A percentile compares a stretch with the other conserved stretches of the same genome.
Evolutionary conservation across 164 flowering plant genomes (phyloP).

Genomic region (Akebia trifoliata): DNA sequence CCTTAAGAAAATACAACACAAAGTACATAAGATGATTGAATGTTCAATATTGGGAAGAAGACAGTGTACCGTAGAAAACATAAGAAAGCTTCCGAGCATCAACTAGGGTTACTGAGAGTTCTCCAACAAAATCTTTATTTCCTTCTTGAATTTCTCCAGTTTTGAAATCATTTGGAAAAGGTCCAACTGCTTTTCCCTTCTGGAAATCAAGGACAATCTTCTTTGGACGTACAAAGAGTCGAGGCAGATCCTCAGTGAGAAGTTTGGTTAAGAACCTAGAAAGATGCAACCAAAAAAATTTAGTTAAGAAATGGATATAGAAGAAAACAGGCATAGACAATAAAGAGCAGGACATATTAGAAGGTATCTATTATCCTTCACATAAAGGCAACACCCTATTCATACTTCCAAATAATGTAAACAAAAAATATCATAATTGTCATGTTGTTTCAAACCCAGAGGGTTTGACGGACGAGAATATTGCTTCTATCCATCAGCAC

Average conservation of each 20-base stretch:
- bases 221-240: slow-evolving; percentile 88
- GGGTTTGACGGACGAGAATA: no score
- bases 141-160: slow-evolving; percentile 70
- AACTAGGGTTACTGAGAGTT: slow-evolving; percentile 89
- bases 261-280: slow-evolving; percentile 91
- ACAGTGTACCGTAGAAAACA: slow-evolving; percentile 56
- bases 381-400: no score
- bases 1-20: neutral
- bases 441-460: no score
- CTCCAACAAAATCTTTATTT: slow-evolving; percentile 85
- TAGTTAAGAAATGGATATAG: neutral
- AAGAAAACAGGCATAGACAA: neutral
- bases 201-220: slow-evolving; percentile 92
- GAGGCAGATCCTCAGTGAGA: slow-evolving; percentile 94
- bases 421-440: no score
- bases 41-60: neutral
- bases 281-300: slow-evolving; percentile 1
- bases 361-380: neutral
- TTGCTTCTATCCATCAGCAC: no score
- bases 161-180: slow-evolving; percentile 48
- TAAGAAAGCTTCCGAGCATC: slow-evolving; percentile 86
- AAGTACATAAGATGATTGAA: neutral
- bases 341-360: neutral
- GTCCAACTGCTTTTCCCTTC: slow-evolving; percentile 87
- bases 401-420: no score